phyloP scores from a whole-genome alignment of 768 basidiomycete genomes.

The Cubamyces lactineus region DNA sequence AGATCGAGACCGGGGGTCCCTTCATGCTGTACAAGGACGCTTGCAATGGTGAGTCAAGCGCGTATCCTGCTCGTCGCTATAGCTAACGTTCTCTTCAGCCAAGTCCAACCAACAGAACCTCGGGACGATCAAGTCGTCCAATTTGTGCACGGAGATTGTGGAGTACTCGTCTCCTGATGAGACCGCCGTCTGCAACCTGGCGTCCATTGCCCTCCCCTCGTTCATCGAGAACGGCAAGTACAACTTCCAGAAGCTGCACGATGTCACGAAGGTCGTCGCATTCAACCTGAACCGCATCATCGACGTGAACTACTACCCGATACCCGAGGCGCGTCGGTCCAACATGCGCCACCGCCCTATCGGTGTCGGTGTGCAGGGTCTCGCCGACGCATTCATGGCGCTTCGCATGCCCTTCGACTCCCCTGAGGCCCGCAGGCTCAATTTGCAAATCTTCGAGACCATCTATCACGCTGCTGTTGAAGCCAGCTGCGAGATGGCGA shows the following conservation, averaged over 20 bases:
- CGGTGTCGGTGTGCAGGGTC: conserved; percentile 95
- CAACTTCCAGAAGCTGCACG: conserved; percentile 95
- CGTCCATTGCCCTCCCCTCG: conserved; percentile 92
- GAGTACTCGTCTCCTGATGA: conserved; percentile 98
- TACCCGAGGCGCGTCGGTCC: conserved; percentile 86
- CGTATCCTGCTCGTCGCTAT: neutral
- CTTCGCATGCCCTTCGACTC: conserved; percentile 96
- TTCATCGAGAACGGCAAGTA: conserved; percentile 84
- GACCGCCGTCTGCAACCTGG: conserved; percentile 97
- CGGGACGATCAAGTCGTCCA: conserved; percentile 98
- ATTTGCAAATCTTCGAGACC: conserved; percentile 97
- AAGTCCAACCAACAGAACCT: conserved; percentile 99
- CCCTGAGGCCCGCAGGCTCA: conserved; percentile 80
- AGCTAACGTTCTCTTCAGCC: conserved; percentile 45
- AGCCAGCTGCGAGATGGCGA: conserved; percentile 86
- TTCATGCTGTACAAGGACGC: conserved; percentile 99
- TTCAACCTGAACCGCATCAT: conserved; percentile 94
- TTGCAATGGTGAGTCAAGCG: conserved; percentile 70
- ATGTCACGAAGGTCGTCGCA: conserved; percentile 90
- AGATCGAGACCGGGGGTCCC: conserved; percentile 98
- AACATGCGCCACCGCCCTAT: conserved; percentile 99
- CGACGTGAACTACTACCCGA: conserved; percentile 94
- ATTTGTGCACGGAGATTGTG: conserved; percentile 98
- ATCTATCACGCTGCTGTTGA: conserved; percentile 96
- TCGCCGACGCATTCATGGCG: conserved; percentile 98